phyloP scores from a whole-genome alignment of 2,329 filamentous ascomycete species.

The Aspergillus uvarum region DNA sequence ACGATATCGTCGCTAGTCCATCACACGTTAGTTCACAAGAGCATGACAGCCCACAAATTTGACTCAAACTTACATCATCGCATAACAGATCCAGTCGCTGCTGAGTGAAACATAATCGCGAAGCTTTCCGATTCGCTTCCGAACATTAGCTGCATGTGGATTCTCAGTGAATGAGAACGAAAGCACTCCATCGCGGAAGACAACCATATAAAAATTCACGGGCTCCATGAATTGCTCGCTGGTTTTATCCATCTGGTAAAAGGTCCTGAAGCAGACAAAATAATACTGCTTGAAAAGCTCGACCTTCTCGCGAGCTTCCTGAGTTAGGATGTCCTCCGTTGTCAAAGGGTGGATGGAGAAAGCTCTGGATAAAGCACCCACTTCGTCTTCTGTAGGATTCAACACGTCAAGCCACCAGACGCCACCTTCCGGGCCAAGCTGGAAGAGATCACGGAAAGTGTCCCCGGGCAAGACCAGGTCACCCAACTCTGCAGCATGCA shows the following conservation, averaged over 20 bases:
- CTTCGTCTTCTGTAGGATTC: slow-evolving; percentile 84
- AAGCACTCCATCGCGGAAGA: slow-evolving; percentile 90
- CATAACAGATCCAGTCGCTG: slow-evolving; percentile 98
- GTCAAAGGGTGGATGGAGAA: slow-evolving; percentile 96
- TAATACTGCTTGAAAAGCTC: slow-evolving; percentile 98
- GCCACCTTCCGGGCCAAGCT: slow-evolving; percentile 67
- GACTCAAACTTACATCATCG: slow-evolving; percentile 71
- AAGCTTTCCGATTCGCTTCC: slow-evolving; percentile 85
- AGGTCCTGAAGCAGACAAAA: slow-evolving; percentile 95
- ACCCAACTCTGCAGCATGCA: slow-evolving; percentile 84
- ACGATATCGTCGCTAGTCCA: slow-evolving; percentile 82
- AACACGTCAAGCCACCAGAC: slow-evolving; percentile 99
- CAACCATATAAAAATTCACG: slow-evolving; percentile 94
- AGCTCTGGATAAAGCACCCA: slow-evolving; percentile 83
- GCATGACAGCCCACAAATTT: slow-evolving; percentile 24
- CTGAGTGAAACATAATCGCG: slow-evolving; percentile 94
- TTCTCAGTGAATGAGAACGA: slow-evolving; percentile 93
- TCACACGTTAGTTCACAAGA: slow-evolving; percentile 1
- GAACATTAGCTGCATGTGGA: slow-evolving; percentile 81
- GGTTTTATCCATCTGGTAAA: slow-evolving; percentile 76
- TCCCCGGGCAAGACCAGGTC: slow-evolving; percentile 88
- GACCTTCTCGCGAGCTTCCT: slow-evolving; percentile 96
- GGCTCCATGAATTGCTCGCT: slow-evolving; percentile 85
- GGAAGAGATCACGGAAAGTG: slow-evolving; percentile 83
- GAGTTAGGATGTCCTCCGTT: slow-evolving; percentile 91